Base-by-base conservation (phyloP, 2,329 filamentous ascomycete species). In the Trichoderma sp. region DNA sequence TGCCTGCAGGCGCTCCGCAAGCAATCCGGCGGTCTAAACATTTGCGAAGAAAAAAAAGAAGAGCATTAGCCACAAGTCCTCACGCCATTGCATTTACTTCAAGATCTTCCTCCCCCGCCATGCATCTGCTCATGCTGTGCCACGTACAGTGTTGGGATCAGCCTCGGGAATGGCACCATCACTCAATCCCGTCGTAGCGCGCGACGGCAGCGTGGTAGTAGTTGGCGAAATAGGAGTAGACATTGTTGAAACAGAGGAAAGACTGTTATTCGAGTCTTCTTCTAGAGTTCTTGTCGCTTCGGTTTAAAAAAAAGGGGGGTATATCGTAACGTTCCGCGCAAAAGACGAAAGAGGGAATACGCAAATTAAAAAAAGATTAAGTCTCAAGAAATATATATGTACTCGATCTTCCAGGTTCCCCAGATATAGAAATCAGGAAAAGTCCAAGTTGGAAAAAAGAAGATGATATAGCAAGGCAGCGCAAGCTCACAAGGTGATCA, bases 1-100 rank as follows among this genome's bases (percentile, higher is more conserved):
- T 58, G 96, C 96, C 76, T 92, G 91, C 71, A 99, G 86, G 73
- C 96, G 89, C 83, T 98, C 93, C 68, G 91, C 86, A 72, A 99
- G 90, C 61, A 98, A 86, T 52, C 87, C 90, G n/a, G 91, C 89
- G 27, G 91, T 92, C 90, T 93, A 72, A 24, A 53, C 33, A 35
- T 49, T 59, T 21, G 27, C 63, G 8, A 21, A 49, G 13, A n/a
- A 49, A 47, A 21, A 33, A 4, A 16, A 14, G 52, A 2, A 24
- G 59, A 55, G 6, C 14, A 21, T 62, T 61, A 61, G 66, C 57
- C 10, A 35, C 14, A 37, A 19, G 5, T 11, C n/a, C 11, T 31
- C 47, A 31, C 55, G 29, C 29, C 14, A 35, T 56, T 47, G 53
- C 24, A 56, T 33, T 11, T 1, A 2, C 2, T 49, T 24, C 13